These are phyloP conservation scores for Acanthamoeba comandoni DNA, from an alignment of 208 protist species.

Conservation along the genomic window DNA sequence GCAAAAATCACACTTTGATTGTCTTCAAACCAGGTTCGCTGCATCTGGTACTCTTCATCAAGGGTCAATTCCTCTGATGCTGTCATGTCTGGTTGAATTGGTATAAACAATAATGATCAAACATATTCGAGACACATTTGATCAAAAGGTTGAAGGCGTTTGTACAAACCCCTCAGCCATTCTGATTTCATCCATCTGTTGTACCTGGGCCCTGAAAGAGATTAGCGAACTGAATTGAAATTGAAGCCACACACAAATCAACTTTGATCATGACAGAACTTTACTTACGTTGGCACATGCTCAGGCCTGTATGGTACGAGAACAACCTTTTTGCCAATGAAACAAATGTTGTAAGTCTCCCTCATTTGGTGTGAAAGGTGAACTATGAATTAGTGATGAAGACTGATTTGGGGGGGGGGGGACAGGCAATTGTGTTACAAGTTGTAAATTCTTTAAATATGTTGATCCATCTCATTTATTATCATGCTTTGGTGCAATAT, in stretches of 20 bases:
- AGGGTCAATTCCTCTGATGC: conserved; percentile 55
- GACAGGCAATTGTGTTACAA: no score
- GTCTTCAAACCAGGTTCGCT: conserved; percentile 43
- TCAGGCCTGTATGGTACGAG: conserved; percentile 52
- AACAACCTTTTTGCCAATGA: conserved; percentile 46
- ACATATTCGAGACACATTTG: background rate
- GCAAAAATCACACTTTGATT: background rate
- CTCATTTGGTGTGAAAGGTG: conserved; percentile 63
- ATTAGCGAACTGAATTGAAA: background rate
- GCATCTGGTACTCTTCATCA: conserved; percentile 57
- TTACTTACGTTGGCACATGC: conserved; percentile 41
- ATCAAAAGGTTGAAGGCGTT: background rate
- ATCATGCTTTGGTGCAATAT: no score
- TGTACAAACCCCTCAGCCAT: conserved; percentile 6
- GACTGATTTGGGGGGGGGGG: no score
- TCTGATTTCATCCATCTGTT: conserved; percentile 48
- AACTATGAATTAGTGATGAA: background rate
- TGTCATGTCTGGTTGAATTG: conserved; percentile 49
- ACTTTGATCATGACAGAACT: background rate
- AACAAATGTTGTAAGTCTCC: conserved; percentile 35
- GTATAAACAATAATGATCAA: background rate
- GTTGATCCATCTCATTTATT: no score
- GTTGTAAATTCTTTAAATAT: no score
- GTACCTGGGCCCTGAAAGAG: conserved; percentile 28
- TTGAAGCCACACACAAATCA: background rate